A percentile compares a stretch with the other conserved stretches of the same genome.
phyloP scores from a whole-genome alignment of 139 green algal species.

The Zygnema cylindricum region DNA sequence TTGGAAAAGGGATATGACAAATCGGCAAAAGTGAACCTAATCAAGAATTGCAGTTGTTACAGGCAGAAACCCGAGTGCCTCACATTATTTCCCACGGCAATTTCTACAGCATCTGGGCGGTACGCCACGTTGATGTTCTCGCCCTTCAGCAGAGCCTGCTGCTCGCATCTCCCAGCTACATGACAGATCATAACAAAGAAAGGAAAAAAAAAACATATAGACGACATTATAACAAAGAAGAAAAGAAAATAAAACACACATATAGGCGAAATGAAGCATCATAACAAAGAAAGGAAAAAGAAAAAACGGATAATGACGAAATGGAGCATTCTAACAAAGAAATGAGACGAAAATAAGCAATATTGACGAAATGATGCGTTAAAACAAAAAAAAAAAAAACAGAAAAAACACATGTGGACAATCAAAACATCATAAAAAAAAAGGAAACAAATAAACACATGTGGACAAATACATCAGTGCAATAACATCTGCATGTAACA shows the following conservation, averaged over 20 bases:
- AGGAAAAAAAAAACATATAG: not conserved
- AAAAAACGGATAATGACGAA: not conserved
- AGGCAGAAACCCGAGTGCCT: not conserved
- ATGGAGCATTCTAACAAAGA: too few species aligned
- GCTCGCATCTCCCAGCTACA: slow-evolving; percentile 37
- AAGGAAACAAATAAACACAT: too few species aligned
- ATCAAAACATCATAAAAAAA: too few species aligned
- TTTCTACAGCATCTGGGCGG: slow-evolving; percentile 48
- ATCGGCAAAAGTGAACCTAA: too few species aligned
- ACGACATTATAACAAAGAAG: not conserved
- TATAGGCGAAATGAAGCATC: not conserved
- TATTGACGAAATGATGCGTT: too few species aligned
- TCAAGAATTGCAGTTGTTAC: too few species aligned
- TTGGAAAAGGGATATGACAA: too few species aligned
- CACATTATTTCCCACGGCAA: slow-evolving; percentile 57
- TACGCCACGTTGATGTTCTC: slow-evolving; percentile 61
- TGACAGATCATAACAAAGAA: not conserved
- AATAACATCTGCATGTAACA: too few species aligned
- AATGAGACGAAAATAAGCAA: too few species aligned
- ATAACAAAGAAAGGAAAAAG: not conserved
- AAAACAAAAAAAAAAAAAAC: too few species aligned
- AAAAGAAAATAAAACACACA: not conserved
- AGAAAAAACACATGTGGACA: too few species aligned
- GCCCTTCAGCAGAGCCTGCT: slow-evolving; percentile 29
- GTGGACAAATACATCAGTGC: too few species aligned